A percentile compares a stretch with the other conserved stretches of the same genome.
These are phyloP conservation scores for Leccinum angustisporum DNA, from an alignment of 1,284 basidiomycete species.

Conservation along the genomic window DNA sequence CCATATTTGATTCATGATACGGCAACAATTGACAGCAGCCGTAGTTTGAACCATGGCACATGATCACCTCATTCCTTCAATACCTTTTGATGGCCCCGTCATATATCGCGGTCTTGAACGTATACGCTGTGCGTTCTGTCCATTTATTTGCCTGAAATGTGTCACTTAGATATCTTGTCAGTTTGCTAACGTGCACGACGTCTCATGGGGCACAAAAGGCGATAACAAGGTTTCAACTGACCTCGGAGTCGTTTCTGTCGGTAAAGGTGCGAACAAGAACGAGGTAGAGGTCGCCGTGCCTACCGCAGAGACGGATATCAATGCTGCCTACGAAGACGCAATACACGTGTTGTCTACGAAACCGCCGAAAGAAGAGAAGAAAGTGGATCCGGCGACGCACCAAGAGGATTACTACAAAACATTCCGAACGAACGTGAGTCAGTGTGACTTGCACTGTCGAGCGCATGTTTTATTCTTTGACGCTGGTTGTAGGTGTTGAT, in stretches of 20 bases:
- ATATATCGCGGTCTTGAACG: conserved; percentile 89
- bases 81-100: conserved; percentile 91
- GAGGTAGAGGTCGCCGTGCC: conserved; percentile 83
- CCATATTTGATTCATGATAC: conserved; percentile 5
- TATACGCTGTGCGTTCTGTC: conserved; percentile 67
- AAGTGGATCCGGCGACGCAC: conserved; percentile 62
- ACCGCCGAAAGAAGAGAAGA: conserved; percentile 66
- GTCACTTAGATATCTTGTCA: conserved; percentile 31
- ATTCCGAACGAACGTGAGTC: conserved; percentile 78
- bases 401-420: conserved; percentile 89
- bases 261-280: conserved; percentile 51
- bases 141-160: conserved; percentile 2
- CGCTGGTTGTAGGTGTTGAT: conserved; percentile 54
- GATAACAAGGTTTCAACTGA: conserved; percentile 86
- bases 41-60: conserved; percentile 88
- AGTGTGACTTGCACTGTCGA: conserved; percentile 8
- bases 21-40: conserved; percentile 8
- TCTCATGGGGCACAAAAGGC: conserved; percentile 91
- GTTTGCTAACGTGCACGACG: conserved; percentile 87
- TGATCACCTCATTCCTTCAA: conserved; percentile 93
- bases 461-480: conserved; percentile 8
- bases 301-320: conserved; percentile 82
- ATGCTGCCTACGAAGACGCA: conserved; percentile 84
- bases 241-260: conserved; percentile 72
- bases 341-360: conserved; percentile 75